Evolutionary conservation across 306 rosid genomes (phyloP).

Genomic region (Pyrus bretschneideri): DNA sequence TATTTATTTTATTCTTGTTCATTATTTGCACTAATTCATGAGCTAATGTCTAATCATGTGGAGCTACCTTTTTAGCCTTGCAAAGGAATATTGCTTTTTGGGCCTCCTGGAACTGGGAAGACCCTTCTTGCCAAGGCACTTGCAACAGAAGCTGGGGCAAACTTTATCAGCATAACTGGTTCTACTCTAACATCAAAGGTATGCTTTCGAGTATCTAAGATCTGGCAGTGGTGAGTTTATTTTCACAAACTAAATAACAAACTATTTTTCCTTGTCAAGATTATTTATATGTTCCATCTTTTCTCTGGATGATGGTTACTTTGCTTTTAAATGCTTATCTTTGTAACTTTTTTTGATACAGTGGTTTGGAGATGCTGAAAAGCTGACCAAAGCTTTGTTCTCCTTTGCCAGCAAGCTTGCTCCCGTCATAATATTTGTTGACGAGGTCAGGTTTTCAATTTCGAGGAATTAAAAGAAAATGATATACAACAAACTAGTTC

Average conservation of each 20-base stretch:
- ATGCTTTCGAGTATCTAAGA: not conserved
- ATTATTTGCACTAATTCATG: conserved; percentile 1
- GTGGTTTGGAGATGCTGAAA: conserved; percentile 99
- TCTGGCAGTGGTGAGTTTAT: not conserved
- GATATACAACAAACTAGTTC: not conserved
- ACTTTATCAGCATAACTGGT: conserved; percentile 94
- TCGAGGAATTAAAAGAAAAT: not conserved
- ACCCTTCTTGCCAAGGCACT: conserved; percentile 98
- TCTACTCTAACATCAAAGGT: conserved; percentile 97
- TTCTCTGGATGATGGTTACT: not conserved
- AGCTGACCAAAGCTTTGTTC: conserved; percentile 94
- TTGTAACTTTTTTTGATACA: conserved; percentile 24
- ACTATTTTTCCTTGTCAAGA: not conserved
- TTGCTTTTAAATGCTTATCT: not conserved
- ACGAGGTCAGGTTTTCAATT: conserved; percentile 55
- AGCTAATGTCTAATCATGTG: conserved; percentile 20
- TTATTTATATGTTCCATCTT: not conserved
- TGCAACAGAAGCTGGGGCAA: conserved; percentile 96
- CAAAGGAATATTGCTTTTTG: conserved; percentile 95
- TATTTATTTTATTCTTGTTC: conserved; percentile 27
- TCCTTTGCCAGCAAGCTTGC: conserved; percentile 96
- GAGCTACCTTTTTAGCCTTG: conserved; percentile 56
- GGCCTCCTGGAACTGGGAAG: conserved; percentile 99
- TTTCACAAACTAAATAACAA: not conserved
- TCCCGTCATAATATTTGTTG: conserved; percentile 96